phyloP scores from a whole-genome alignment of 345 rosid species.

The Lumnitzera littorea region DNA sequence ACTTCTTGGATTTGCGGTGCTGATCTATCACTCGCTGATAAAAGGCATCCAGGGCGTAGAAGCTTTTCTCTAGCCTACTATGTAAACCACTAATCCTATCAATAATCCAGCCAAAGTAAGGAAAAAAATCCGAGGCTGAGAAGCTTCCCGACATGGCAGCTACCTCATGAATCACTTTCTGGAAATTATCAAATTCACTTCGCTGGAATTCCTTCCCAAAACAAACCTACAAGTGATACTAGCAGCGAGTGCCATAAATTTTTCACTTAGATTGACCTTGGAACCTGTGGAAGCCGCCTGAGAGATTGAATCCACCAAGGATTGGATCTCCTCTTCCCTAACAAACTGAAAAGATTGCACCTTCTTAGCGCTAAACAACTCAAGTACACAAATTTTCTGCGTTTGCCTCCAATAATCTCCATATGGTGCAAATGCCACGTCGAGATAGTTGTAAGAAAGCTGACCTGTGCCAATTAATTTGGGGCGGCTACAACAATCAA shows the following conservation, averaged over 20 bases:
- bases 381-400: constrained; percentile 20
- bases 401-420: constrained; percentile 16
- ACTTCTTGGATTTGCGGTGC: constrained; percentile 7
- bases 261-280: constrained; percentile 23
- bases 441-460: constrained; percentile 26
- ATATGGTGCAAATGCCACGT: constrained; percentile 21
- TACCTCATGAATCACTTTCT: constrained; percentile 6
- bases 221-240: constrained; percentile 11
- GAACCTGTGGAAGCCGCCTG: constrained; percentile 8
- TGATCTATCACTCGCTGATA: constrained; percentile 9
- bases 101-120: constrained; percentile 16
- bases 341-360: constrained; percentile 12
- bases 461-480: constrained; percentile 10
- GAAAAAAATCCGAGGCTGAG: constrained; percentile 18
- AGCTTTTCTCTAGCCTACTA: constrained; percentile 8
- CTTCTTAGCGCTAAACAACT: constrained; percentile 19
- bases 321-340: constrained; percentile 24
- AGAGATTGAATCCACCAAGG: constrained; percentile 20
- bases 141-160: constrained; percentile 10
- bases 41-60: constrained; percentile 8
- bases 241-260: constrained; percentile 16
- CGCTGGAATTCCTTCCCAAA: constrained; percentile 24
- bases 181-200: constrained; percentile 8
- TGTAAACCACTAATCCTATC: constrained; percentile 16
- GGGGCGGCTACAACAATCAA: constrained; percentile 14